Evolutionary conservation across 495 filamentous ascomycete species (phyloP), one percentile per base, ranked within the genome.

Genomic region (Aspergillus carlsbadensis): DNA sequence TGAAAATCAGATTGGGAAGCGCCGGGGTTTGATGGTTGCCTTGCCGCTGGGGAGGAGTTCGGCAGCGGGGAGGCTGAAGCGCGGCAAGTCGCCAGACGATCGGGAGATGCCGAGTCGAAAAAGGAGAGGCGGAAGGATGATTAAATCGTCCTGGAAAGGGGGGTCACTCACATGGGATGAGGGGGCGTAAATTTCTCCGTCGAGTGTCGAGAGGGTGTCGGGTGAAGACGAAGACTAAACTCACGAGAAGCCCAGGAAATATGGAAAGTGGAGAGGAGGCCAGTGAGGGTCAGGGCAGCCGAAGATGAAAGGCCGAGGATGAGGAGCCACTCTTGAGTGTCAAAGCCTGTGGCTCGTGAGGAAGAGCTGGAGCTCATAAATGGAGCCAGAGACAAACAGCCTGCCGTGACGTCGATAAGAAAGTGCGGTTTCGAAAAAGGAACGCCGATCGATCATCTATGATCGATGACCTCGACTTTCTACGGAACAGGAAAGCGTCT

Each of bases 41-140:
- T 64, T 55, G 49, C 56, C 29, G 49, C 21, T 26, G 49, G 24
- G 4, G 42, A 26, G 39, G 53, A 55, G 37, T 60, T 65, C 58
- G 57, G 63, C 61, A 60, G 61, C 57, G 58, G 65, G 58, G 60
- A 59, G 53, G 49, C 45, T 59, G 56, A 56, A 54, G 42, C 29
- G 47, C 42, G 49, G 36, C 46, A 52, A 48, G 14, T 29, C 24
- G 11, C 24, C 22, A 57, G 50, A 40, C 33, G 44, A 35, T 37
- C 39, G 45, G 49, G 41, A 18, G 51, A 43, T 50, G 55, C 54
- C 21, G 56, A 21, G 26, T 20, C 29, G 1, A n/a, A 26, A 41
- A 56, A 1, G 13, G 17, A 6, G 50, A 44, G 26, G 42, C 35
- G 20, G 26, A 47, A 10, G 48, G 5, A 29, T 18, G 33, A 42